A percentile compares a stretch with the other conserved stretches of the same genome.
phyloP scores from a whole-genome alignment of 1,284 basidiomycete species.

The Fomitopsis pinicola region DNA sequence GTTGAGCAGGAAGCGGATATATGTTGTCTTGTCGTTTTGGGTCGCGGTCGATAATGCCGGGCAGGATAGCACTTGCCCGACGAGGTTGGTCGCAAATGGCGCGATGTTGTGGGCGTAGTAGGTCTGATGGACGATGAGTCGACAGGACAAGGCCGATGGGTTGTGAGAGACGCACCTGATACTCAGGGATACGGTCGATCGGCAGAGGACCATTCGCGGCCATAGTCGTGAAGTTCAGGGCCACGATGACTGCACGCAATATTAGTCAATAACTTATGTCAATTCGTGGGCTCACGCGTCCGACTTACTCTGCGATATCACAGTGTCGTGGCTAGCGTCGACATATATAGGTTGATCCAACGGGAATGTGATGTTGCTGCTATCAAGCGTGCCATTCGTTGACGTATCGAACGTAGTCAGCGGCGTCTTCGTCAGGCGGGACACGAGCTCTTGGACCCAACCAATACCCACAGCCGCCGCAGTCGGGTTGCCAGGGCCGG shows the following conservation, averaged over 20 bases:
- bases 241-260: conserved; percentile 39
- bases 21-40: conserved; percentile 22
- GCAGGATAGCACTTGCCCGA: conserved; percentile 61
- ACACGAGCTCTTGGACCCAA: conserved; percentile 53
- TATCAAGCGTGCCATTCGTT: conserved; percentile 53
- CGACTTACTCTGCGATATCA: conserved; percentile 34
- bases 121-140: conserved; percentile 26
- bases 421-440: conserved; percentile 44
- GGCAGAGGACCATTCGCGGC: conserved; percentile 52
- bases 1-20: conserved; percentile 53
- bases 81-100: conserved; percentile 53
- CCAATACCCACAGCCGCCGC: conserved; percentile 58
- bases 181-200: conserved; percentile 49
- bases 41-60: conserved; percentile 22
- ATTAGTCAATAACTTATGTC: neutral
- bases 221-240: conserved; percentile 60
- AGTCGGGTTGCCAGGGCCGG: conserved; percentile 51
- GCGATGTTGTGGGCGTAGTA: conserved; percentile 42
- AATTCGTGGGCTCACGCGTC: too few species aligned
- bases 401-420: conserved; percentile 49
- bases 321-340: conserved; percentile 49
- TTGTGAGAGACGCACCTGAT: conserved; percentile 33
- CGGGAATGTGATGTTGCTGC: conserved; percentile 52
- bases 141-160: too few species aligned
- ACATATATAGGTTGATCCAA: conserved; percentile 56